A percentile compares a stretch with the other conserved stretches of the same genome.
Conservation (phyloP, 202 grass and related monocot genomes). For the Bolboschoenoplectus hybrid region DNA sequence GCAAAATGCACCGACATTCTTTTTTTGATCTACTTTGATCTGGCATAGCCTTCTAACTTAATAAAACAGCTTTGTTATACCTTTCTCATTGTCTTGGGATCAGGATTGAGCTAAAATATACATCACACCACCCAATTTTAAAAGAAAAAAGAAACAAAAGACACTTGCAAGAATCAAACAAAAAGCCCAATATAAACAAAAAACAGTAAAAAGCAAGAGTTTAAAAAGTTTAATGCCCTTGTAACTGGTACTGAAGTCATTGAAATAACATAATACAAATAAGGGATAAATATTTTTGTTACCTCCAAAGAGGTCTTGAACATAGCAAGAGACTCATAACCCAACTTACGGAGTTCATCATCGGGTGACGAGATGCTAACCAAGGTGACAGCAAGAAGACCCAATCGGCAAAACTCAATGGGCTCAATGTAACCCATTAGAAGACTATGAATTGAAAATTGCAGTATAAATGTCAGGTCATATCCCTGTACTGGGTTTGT, state of each 20-base stretch:
- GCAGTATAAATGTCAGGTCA: slow-evolving; percentile 77
- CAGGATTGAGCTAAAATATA: slow-evolving; percentile 4
- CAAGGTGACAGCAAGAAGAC: slow-evolving; percentile 80
- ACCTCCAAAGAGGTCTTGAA: slow-evolving; percentile 83
- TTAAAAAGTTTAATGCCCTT: neutral
- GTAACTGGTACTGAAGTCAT: slow-evolving; percentile 15
- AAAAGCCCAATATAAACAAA: neutral
- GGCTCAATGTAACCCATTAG: slow-evolving; percentile 76
- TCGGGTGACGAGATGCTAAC: slow-evolving; percentile 82
- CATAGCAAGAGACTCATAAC: slow-evolving; percentile 74
- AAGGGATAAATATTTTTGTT: slow-evolving; percentile 39
- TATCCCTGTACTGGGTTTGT: slow-evolving; percentile 46
- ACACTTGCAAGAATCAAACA: slow-evolving; percentile 10
- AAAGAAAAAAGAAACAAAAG: neutral
- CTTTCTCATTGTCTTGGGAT: slow-evolving; percentile 13
- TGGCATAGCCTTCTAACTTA: neutral
- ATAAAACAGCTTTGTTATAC: neutral
- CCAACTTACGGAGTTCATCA: slow-evolving; percentile 77
- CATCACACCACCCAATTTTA: neutral
- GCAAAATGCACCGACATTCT: slow-evolving; percentile 10
- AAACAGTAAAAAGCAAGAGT: neutral
- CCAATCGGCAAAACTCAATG: slow-evolving; percentile 76
- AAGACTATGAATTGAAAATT: slow-evolving; percentile 79
- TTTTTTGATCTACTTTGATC: neutral
- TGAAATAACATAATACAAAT: neutral